A percentile compares a stretch with the other conserved stretches of the same genome.
phyloP scores from a whole-genome alignment of 805 yeast species.

The Ogataea glucozyma region DNA sequence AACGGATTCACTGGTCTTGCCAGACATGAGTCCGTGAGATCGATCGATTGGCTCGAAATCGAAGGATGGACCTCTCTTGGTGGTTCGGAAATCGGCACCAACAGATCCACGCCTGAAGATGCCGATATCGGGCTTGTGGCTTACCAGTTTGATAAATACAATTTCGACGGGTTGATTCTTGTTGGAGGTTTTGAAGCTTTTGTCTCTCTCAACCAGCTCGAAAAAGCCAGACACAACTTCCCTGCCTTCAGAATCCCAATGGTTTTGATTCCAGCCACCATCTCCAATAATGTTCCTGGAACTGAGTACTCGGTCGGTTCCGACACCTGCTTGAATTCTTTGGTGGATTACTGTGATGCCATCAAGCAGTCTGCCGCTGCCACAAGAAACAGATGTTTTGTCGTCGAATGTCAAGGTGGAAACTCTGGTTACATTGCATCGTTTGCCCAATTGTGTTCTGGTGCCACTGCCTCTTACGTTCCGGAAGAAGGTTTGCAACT shows the following conservation, averaged over 20 bases:
- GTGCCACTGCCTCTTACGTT: conserved; percentile 73
- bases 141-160: conserved; percentile 65
- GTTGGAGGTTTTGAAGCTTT: conserved; percentile 86
- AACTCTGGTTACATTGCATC: conserved; percentile 79
- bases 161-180: conserved; percentile 67
- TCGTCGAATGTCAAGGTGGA: conserved; percentile 85
- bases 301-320: conserved; percentile 94
- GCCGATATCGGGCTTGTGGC: conserved; percentile 71
- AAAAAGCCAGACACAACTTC: conserved; percentile 57
- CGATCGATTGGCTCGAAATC: conserved; percentile 66
- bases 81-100: conserved; percentile 83
- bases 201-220: conserved; percentile 66
- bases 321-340: conserved; percentile 91
- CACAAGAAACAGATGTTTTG: conserved; percentile 74
- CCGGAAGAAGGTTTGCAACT: conserved; percentile 71
- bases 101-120: conserved; percentile 66
- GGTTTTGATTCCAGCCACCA: conserved; percentile 77
- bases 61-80: conserved; percentile 74
- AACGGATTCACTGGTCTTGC: conserved; percentile 76
- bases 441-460: conserved; percentile 64
- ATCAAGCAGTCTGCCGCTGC: conserved; percentile 81
- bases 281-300: conserved; percentile 97
- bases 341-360: conserved; percentile 91
- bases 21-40: conserved; percentile 58
- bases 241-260: conserved; percentile 77